A percentile compares a stretch with the other conserved stretches of the same genome.
These are phyloP conservation scores for Aspergillus olivimuriae DNA, from an alignment of 495 filamentous ascomycete genomes.

Conservation along the genomic window DNA sequence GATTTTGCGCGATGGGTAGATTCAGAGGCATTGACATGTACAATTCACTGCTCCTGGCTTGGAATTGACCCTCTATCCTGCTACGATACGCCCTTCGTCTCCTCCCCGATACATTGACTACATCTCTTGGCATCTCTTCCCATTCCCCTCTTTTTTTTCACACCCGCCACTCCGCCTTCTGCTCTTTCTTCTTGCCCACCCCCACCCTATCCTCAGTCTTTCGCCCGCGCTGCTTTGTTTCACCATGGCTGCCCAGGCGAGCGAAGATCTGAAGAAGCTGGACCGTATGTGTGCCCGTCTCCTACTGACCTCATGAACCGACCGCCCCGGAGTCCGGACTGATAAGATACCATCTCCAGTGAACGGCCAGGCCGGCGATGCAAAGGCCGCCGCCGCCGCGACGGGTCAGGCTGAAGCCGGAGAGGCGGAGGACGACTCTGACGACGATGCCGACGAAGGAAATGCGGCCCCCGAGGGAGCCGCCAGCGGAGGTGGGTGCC, in stretches of 20 bases:
- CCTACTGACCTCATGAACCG: background rate
- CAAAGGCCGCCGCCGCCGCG: conserved; percentile 34
- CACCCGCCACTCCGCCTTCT: background rate
- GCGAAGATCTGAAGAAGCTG: conserved; percentile 46
- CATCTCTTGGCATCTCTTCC: background rate
- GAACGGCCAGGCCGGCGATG: conserved; percentile 45
- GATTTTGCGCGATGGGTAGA: background rate
- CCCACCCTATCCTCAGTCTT: background rate
- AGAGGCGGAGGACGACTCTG: conserved; percentile 60
- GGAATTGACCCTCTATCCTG: too few relatives aligned
- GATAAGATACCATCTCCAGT: conserved; percentile 27
- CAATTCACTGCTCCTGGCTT: too few relatives aligned
- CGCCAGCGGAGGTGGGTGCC: conserved; percentile 36
- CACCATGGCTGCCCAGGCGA: conserved; percentile 50
- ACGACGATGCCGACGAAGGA: conserved; percentile 54
- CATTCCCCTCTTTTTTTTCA: background rate
- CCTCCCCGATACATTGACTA: too few relatives aligned
- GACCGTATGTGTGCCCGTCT: conserved; percentile 27
- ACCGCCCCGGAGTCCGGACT: conserved; percentile 10
- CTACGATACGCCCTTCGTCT: too few relatives aligned
- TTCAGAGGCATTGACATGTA: too few relatives aligned
- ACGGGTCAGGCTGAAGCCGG: conserved; percentile 28
- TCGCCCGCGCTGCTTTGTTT: conserved; percentile 6
- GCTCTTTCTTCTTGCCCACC: background rate
- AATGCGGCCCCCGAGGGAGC: conserved; percentile 32